Conservation (phyloP, 2,329 filamentous ascomycete genomes). For the Penicillium decumbens region DNA sequence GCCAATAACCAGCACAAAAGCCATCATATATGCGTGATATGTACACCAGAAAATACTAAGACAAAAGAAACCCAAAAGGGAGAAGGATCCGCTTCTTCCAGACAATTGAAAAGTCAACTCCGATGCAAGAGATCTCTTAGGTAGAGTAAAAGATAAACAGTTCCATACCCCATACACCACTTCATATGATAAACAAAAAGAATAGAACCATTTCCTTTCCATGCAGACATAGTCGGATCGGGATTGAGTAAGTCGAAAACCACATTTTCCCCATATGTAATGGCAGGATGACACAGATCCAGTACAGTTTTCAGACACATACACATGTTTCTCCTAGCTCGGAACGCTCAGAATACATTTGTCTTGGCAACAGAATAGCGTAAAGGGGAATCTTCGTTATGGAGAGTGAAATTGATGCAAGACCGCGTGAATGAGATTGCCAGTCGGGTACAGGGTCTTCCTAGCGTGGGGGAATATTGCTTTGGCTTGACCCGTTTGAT, state of each 20-base stretch:
- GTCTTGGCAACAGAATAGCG: slow-evolving; percentile 10
- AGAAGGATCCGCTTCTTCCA: neutral
- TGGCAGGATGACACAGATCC: neutral
- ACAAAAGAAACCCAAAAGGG: neutral
- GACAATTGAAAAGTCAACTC: neutral
- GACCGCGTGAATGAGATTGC: neutral
- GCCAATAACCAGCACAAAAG: neutral
- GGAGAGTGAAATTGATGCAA: slow-evolving; percentile 8
- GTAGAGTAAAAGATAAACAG: slow-evolving; percentile 1
- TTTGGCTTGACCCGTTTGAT: slow-evolving; percentile 28
- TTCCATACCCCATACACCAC: slow-evolving; percentile 10
- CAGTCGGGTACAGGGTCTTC: neutral
- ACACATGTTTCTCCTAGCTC: slow-evolving; percentile 3
- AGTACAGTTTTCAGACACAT: neutral
- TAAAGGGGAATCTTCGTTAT: slow-evolving; percentile 18
- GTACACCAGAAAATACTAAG: neutral
- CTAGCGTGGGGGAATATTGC: slow-evolving; percentile 34
- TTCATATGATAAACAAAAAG: slow-evolving; percentile 6
- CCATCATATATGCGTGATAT: slow-evolving; percentile 1
- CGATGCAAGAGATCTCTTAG: neutral
- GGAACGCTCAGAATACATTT: slow-evolving; percentile 19
- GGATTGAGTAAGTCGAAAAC: slow-evolving; percentile 6
- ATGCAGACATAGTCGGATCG: slow-evolving; percentile 10
- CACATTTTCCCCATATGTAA: slow-evolving; percentile 15
- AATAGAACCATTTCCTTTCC: slow-evolving; percentile 6